Conservation (phyloP, 2,329 filamentous ascomycete genomes). For the Chrysosphaeria jannelii region DNA sequence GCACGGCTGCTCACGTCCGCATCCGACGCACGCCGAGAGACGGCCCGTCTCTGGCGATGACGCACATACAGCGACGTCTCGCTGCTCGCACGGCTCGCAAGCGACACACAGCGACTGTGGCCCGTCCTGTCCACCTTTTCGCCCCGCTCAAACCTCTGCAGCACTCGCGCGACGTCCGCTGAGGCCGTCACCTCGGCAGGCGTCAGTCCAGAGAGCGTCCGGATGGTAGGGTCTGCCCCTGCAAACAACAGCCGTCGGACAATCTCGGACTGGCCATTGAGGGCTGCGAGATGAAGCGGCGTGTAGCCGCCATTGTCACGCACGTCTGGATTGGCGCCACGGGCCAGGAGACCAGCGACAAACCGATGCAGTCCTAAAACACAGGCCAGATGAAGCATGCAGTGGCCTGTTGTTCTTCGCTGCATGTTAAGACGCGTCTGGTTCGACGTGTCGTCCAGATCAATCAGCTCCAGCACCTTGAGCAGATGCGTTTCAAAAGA, state of each 20-base stretch:
- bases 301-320: conserved; percentile 57
- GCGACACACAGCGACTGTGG: conserved; percentile 27
- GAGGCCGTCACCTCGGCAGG: conserved; percentile 42
- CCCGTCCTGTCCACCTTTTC: no score
- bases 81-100: conserved; percentile 33
- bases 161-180: conserved; percentile 28
- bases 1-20: conserved; percentile 1
- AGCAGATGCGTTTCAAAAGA: conserved; percentile 39
- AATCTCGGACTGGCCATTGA: conserved; percentile 47
- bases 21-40: conserved; percentile 1
- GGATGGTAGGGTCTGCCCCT: conserved; percentile 39
- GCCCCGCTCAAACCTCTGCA: conserved; percentile 27
- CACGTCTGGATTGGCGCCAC: conserved; percentile 47
- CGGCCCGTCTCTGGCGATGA: no score
- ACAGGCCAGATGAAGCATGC: conserved; percentile 52
- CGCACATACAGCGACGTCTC: conserved; percentile 22
- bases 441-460: conserved; percentile 43
- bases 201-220: conserved; percentile 38
- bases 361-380: conserved; percentile 47
- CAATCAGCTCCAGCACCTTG: conserved; percentile 47
- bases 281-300: conserved; percentile 50
- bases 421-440: conserved; percentile 35
- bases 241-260: conserved; percentile 43
- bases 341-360: conserved; percentile 43
- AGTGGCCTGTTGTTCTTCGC: conserved; percentile 34